Evolutionary conservation across 495 filamentous ascomycete genomes (phyloP).

Genomic region (Trichodelitschia bisporula): DNA sequence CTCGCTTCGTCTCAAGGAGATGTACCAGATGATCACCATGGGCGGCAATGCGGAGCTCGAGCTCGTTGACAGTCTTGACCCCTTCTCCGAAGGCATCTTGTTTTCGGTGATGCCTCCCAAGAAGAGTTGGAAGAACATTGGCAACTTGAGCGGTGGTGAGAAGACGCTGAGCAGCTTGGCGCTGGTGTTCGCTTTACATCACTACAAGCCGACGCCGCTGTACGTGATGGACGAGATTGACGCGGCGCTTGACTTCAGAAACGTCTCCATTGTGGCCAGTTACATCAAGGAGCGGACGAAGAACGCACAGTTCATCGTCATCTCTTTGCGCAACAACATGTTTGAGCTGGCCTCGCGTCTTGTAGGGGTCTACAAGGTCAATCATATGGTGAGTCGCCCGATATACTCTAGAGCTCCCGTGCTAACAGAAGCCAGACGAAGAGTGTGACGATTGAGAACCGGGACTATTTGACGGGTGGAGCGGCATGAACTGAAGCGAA

Average conservation of each 20-base stretch:
- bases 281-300: conserved; percentile 98
- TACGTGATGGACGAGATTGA: conserved; percentile 99
- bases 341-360: conserved; percentile 87
- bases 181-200: conserved; percentile 88
- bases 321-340: conserved; percentile 97
- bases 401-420: neutral
- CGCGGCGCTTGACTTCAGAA: conserved; percentile 89
- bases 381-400: conserved; percentile 52
- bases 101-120: conserved; percentile 98
- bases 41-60: conserved; percentile 95
- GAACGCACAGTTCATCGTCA: conserved; percentile 98
- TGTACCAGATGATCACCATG: conserved; percentile 99
- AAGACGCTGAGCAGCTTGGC: conserved; percentile 90
- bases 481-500: conserved; percentile 2
- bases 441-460: conserved; percentile 87
- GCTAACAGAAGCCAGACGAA: conserved; percentile 31
- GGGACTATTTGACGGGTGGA: conserved; percentile 39
- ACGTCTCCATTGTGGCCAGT: conserved; percentile 91
- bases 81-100: conserved; percentile 87
- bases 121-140: conserved; percentile 99
- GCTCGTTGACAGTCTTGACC: conserved; percentile 82
- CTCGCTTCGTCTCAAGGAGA: conserved; percentile 90
- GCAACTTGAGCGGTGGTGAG: conserved; percentile 81
- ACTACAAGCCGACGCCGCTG: conserved; percentile 90
- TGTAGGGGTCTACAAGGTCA: conserved; percentile 96